These are phyloP conservation scores for Meripilus lineatus DNA, from an alignment of 1,284 basidiomycete genomes.

Conservation along the genomic window DNA sequence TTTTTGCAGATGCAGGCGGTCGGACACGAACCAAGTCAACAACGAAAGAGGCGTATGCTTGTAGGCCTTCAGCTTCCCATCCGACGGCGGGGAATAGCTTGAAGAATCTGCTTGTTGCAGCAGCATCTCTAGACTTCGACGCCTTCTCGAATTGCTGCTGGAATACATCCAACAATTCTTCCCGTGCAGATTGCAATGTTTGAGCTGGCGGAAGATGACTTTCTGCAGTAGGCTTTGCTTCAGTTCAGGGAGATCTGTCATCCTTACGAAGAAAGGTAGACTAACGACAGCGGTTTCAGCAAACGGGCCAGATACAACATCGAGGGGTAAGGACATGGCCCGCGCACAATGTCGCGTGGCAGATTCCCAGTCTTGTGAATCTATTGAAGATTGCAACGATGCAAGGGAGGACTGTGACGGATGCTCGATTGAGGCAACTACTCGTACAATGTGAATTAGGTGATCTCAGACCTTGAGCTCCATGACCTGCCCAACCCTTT, in stretches of 20 bases:
- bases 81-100: conserved; percentile 95
- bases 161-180: conserved; percentile 77
- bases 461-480: conserved; percentile 72
- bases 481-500: conserved; percentile 82
- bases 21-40: conserved; percentile 83
- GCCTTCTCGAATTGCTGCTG: conserved; percentile 75
- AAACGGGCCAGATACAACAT: conserved; percentile 81
- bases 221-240: conserved; percentile 78
- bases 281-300: conserved; percentile 83
- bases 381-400: conserved; percentile 74
- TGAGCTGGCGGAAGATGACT: conserved; percentile 83
- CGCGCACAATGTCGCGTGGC: conserved; percentile 87
- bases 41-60: conserved; percentile 91
- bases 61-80: conserved; percentile 88
- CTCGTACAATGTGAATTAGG: conserved; percentile 1
- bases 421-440: conserved; percentile 1
- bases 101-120: conserved; percentile 91
- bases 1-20: conserved; percentile 74
- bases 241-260: conserved; percentile 11
- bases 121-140: conserved; percentile 75
- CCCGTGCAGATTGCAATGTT: conserved; percentile 73
- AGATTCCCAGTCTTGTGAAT: conserved; percentile 90
- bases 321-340: conserved; percentile 79
- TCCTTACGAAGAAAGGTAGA: conserved; percentile 13
- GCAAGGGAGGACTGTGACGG: conserved; percentile 67